Base-by-base conservation (phyloP, 176 grass and related monocot species). In the Phragmites australis region DNA sequence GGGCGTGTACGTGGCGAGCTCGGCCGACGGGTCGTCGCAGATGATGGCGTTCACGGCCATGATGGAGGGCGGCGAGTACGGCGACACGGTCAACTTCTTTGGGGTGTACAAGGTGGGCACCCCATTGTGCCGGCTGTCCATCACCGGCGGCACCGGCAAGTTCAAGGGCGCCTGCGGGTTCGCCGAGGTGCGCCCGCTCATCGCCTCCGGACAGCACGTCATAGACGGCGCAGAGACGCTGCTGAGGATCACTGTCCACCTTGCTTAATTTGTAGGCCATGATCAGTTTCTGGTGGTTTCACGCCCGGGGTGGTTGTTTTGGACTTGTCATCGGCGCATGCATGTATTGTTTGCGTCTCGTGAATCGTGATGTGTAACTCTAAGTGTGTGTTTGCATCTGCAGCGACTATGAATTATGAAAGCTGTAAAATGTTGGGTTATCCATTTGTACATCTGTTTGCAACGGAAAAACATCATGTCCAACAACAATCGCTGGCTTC, bases 21-120 rank as follows among this genome's bases (percentile, higher is more conserved):
- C 91, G 25, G 84, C 81, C 19, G 91, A 90, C 10, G 84, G 91
- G 49, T 65, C 87, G 39, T 65, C 87, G 31, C 90, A 93, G 65
- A 87, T 93, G 90, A 89, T 93, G 90, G 83, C 75, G 58, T 90
- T 90, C 72, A 90, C 88, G 21, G 91, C 81, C 8, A 90, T 90
- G 81, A 93, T 93, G 87, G 87, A 93, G 37, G 77, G 87, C 46
- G 91, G 84, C 19, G 91, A 90, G 81, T 90, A 90, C 63, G 91
- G 91, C 5, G 91, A 93, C 78, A 90, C 84, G 14, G 49, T 93
- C 31, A 93, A 92, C 76, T 87, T 93, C 68, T 93, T 89, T 55
- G 90, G 90, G 1, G 80, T 85, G 29, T 90, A 93, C 72, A 90
- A 81, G 72, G 80, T 90, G 13, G 80, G 87, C 10, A 89, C 80